Evolutionary conservation across 163 green algal species (phyloP).

Genomic region (Volvox carteri): DNA sequence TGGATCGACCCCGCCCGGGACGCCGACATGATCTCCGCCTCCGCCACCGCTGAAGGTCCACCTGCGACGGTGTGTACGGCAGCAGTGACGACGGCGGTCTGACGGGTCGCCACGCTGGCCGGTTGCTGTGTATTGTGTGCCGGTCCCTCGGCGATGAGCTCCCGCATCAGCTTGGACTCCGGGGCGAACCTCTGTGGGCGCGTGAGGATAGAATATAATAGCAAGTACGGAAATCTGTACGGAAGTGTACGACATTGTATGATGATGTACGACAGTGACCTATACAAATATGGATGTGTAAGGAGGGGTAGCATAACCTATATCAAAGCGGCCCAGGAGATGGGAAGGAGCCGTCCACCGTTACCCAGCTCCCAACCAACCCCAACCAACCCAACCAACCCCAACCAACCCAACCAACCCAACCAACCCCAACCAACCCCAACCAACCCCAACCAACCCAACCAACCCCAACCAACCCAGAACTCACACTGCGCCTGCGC

Average conservation of each 20-base stretch:
- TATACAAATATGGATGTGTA: background rate
- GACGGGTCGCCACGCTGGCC: background rate
- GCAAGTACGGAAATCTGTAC: background rate
- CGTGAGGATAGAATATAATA: background rate
- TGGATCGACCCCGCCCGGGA: background rate
- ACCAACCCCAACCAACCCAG: too few relatives aligned
- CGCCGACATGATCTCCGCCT: background rate
- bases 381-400: background rate
- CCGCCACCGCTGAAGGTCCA: background rate
- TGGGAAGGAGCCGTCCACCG: background rate
- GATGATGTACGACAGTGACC: too few relatives aligned
- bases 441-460: too few relatives aligned
- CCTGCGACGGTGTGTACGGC: background rate
- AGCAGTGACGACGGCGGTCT: background rate
- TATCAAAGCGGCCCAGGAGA: background rate
- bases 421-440: too few relatives aligned
- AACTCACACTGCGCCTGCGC: background rate
- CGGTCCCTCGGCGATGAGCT: background rate
- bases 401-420: too few relatives aligned
- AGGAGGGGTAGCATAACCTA: background rate
- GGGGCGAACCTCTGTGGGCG: background rate
- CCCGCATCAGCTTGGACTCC: background rate
- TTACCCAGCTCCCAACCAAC: background rate
- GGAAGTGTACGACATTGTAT: background rate
- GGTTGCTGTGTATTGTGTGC: background rate